Conservation (phyloP, 2,329 filamentous ascomycete species). For the Erysiphe neolycopersici region DNA sequence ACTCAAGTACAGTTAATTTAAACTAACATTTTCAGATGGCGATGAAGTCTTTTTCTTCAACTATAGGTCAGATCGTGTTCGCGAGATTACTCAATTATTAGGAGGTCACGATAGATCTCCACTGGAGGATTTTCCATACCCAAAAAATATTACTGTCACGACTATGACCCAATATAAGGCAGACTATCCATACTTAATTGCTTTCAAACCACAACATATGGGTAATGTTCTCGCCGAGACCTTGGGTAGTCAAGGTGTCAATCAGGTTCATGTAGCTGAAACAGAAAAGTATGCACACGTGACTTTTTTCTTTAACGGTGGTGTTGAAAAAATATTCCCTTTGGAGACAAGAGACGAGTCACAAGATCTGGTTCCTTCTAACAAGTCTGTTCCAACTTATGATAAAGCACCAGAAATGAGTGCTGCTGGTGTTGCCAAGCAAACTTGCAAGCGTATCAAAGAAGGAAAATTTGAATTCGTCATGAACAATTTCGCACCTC, state of each 20-base stretch:
- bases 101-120: conserved; percentile 82
- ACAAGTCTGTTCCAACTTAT: conserved; percentile 76
- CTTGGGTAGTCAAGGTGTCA: conserved; percentile 63
- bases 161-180: conserved; percentile 99
- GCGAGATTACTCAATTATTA: conserved; percentile 84
- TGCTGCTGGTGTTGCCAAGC: conserved; percentile 65
- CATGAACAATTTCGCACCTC: conserved; percentile 99
- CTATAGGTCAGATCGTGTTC: conserved; percentile 93
- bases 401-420: conserved; percentile 92
- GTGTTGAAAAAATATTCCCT: conserved; percentile 86
- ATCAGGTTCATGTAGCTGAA: conserved; percentile 92
- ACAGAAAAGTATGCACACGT: conserved; percentile 99
- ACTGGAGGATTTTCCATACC: conserved; percentile 74
- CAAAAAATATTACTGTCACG: conserved; percentile 61
- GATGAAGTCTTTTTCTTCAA: conserved; percentile 99
- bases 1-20: too few relatives aligned
- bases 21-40: conserved; percentile 27
- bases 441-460: conserved; percentile 63
- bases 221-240: conserved; percentile 95
- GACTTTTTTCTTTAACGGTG: conserved; percentile 99
- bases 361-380: conserved; percentile 57
- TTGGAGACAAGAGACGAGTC: conserved; percentile 72
- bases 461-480: conserved; percentile 82
- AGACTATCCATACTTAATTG: conserved; percentile 75
- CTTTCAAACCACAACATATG: conserved; percentile 89